Evolutionary conservation across 2,329 filamentous ascomycete species (phyloP).

Genomic region (Orbilia ellipsospora): DNA sequence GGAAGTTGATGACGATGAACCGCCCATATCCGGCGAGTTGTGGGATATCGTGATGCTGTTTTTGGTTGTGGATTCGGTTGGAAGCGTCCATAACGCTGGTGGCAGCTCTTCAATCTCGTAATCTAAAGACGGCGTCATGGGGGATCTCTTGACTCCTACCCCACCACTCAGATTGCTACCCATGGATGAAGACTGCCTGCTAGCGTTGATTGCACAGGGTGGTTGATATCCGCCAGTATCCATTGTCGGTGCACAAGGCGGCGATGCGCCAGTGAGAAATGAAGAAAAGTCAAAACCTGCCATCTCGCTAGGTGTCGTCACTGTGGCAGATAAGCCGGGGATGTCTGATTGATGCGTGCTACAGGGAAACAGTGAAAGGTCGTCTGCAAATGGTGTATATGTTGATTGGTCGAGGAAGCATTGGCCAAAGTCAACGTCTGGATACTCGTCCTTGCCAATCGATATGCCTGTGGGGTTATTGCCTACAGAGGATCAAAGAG

Average conservation of each 20-base stretch:
- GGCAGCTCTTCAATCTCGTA: slow-evolving; percentile 54
- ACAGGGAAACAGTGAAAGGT: slow-evolving; percentile 53
- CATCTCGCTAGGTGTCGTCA: slow-evolving; percentile 53
- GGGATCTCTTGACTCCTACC: slow-evolving; percentile 44
- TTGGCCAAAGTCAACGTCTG: slow-evolving; percentile 55
- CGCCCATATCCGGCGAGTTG: slow-evolving; percentile 52
- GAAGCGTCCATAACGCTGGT: slow-evolving; percentile 50
- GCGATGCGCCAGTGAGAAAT: slow-evolving; percentile 52
- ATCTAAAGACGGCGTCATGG: slow-evolving; percentile 51
- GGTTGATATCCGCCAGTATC: slow-evolving; percentile 40
- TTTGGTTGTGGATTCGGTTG: slow-evolving; percentile 32
- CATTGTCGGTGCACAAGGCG: slow-evolving; percentile 47
- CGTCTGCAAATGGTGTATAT: slow-evolving; percentile 54
- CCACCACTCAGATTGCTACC: slow-evolving; percentile 47
- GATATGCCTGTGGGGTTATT: slow-evolving; percentile 52
- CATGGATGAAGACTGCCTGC: slow-evolving; percentile 54
- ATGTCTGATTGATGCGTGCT: slow-evolving; percentile 55
- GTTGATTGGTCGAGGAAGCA: slow-evolving; percentile 53
- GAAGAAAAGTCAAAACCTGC: slow-evolving; percentile 55
- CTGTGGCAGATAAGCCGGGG: slow-evolving; percentile 53
- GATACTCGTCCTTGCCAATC: slow-evolving; percentile 54
- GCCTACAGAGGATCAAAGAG: slow-evolving; percentile 29
- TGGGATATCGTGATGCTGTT: slow-evolving; percentile 53
- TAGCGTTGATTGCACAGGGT: slow-evolving; percentile 39
- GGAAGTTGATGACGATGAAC: slow-evolving; percentile 49